Percentiles rank a stretch among this genome's conserved stretches.
phyloP scores from a whole-genome alignment of 2,329 filamentous ascomycete species.

The Aspergillus costaricaensis region DNA sequence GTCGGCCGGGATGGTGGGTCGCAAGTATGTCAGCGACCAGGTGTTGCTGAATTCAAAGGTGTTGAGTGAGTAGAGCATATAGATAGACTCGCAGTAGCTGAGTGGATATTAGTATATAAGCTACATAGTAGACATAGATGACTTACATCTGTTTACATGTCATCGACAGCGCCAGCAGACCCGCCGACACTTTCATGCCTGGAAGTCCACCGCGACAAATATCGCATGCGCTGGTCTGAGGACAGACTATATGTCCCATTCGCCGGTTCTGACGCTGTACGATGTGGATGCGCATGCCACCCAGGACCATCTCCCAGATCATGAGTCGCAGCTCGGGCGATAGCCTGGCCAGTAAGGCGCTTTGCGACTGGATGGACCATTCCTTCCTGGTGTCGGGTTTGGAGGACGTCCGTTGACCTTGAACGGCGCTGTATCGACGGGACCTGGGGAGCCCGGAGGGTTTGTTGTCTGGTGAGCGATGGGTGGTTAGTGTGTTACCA shows the following conservation, averaged over 20 bases:
- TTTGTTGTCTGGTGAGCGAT: conserved; percentile 27
- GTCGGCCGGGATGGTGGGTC: conserved; percentile 33
- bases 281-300: conserved; percentile 37
- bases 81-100: conserved; percentile 40
- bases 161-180: conserved; percentile 33
- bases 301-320: conserved; percentile 40
- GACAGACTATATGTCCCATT: conserved; percentile 38
- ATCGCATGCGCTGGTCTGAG: conserved; percentile 31
- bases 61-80: conserved; percentile 38
- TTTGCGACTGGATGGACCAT: conserved; percentile 27
- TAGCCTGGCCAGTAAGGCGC: conserved; percentile 33
- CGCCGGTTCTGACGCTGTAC: conserved; percentile 35
- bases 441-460: conserved; percentile 26
- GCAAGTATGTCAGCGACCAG: conserved; percentile 43
- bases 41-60: conserved; percentile 44
- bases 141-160: conserved; percentile 42
- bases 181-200: conserved; percentile 20
- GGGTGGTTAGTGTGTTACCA: not conserved
- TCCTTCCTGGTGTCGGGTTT: conserved; percentile 15
- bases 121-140: no score
- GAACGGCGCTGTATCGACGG: conserved; percentile 15
- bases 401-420: conserved; percentile 6
- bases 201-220: conserved; percentile 36
- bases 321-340: conserved; percentile 40
- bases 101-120: not conserved